Conservation (phyloP, 208 protist genomes). For the Tetramitus jugosus region DNA sequence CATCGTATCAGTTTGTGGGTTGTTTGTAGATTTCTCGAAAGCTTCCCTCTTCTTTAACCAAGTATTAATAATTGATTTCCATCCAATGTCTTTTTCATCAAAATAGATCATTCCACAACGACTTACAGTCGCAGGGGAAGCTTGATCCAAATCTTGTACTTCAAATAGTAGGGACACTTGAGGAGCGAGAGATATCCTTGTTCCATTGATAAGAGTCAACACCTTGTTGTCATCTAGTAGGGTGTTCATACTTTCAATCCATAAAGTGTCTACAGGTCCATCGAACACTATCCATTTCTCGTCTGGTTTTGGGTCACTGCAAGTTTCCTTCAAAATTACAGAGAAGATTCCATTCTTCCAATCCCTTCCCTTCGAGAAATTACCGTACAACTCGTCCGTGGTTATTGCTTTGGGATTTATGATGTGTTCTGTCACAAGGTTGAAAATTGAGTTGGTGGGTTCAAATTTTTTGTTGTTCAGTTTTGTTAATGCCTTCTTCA, state of each 20-base stretch:
- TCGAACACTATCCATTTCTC: conserved; percentile 97
- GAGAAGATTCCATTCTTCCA: conserved; percentile 97
- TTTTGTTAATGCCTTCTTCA: conserved; percentile 62
- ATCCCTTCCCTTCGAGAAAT: conserved; percentile 88
- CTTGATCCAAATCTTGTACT: conserved; percentile 90
- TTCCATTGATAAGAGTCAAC: conserved; percentile 94
- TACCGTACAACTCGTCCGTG: conserved; percentile 93
- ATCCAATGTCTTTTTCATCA: conserved; percentile 82
- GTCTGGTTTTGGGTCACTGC: conserved; percentile 68
- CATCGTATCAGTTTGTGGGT: conserved; percentile 72
- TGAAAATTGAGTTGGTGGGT: too few relatives aligned
- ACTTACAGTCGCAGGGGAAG: conserved; percentile 96
- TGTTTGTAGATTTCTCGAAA: conserved; percentile 72
- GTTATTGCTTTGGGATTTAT: conserved; percentile 94
- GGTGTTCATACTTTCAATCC: conserved; percentile 99
- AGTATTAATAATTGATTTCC: conserved; percentile 79
- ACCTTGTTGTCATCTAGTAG: conserved; percentile 99
- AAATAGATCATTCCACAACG: conserved; percentile 97
- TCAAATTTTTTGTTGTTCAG: conserved; percentile 69
- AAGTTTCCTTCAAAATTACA: conserved; percentile 80
- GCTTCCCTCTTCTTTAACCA: conserved; percentile 76
- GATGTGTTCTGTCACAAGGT: conserved; percentile 71
- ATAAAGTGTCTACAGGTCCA: conserved; percentile 95
- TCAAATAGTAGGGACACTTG: conserved; percentile 96
- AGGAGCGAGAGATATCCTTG: conserved; percentile 91